Conservation (phyloP, 208 protist genomes). For the Crithidia mellificae region DNA sequence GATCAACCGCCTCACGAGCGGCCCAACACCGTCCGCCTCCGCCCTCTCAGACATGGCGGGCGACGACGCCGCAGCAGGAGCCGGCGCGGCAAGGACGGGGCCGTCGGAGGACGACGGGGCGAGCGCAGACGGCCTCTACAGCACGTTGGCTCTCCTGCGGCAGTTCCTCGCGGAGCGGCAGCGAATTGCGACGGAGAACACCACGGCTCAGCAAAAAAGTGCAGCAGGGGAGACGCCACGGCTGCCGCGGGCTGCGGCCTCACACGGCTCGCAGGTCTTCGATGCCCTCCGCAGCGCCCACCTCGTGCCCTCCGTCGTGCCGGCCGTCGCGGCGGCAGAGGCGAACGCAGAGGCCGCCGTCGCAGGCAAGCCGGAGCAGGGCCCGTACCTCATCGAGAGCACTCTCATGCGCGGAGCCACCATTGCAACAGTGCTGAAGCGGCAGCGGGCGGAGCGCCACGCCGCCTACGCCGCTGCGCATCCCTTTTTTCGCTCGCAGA, state of each 20-base stretch:
- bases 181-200: background rate
- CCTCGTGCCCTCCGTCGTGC: slow-evolving; percentile 15
- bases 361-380: background rate
- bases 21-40: background rate
- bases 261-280: slow-evolving; percentile 11
- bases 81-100: too few species aligned
- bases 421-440: slow-evolving; percentile 9
- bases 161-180: slow-evolving; percentile 12
- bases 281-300: slow-evolving; percentile 10
- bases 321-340: slow-evolving; percentile 1
- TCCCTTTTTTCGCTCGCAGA: slow-evolving; percentile 12
- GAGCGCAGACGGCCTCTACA: slow-evolving; percentile 1
- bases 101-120: background rate
- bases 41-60: slow-evolving; percentile 6
- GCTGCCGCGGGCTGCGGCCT: background rate
- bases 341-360: background rate
- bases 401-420: slow-evolving; percentile 15
- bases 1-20: background rate
- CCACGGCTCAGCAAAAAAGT: background rate
- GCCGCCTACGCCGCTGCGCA: slow-evolving; percentile 7
- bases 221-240: background rate
- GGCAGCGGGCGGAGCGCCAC: slow-evolving; percentile 18
- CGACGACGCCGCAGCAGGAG: background rate
- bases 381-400: slow-evolving; percentile 9
- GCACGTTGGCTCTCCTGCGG: slow-evolving; percentile 10